Evolutionary conservation across 164 flowering plant species (phyloP), one percentile per base, ranked within the genome.

Genomic region (Protea cynaroides): DNA sequence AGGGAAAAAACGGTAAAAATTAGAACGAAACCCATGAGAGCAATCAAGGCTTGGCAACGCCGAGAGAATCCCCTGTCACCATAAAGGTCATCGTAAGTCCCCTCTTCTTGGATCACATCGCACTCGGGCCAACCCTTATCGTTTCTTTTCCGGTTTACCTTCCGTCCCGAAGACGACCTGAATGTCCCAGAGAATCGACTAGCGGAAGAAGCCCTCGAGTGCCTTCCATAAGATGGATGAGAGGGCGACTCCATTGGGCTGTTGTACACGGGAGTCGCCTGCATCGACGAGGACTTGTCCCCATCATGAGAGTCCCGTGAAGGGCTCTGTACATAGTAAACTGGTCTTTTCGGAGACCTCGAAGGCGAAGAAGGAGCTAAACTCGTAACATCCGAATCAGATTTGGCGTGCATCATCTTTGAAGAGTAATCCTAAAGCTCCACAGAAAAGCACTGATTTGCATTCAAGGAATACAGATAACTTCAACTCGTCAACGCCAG

Each of bases 51-150:
- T 63, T 78, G 81, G 52, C 82, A 83, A 38, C 78, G 65, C 64
- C 77, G 53, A 8, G 81, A 61, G 44, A 70, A 49, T 5, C 72
- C 76, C 43, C 56, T 44, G 5, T 66, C 73, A 40, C 69, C 77
- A 55, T 81, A 90, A 57, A 84, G 67, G 22, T 83, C 91, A 69
- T 84, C 90, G 70, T 89, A 89, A 10, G 74, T 47, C 7, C 97
- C 97, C 67, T 93, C 98, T 73, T 93, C 98, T 57, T 76, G 36
- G 17, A 93, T 93, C 63, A 89, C 98, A 76, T 86, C 72, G 62
- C 94, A 88, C 72, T 90, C 96, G 8, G 98, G 98, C 98, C 97
- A 93, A 25, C 97, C 98, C 72, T 93, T 93, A 51, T 88, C 96
- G 52, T 93, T 93, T 71, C 92, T 83, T 72, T 83, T 90, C 64